A percentile compares a stretch with the other conserved stretches of the same genome.
Conservation (phyloP, 2,329 filamentous ascomycete genomes). For the Trichophyton verrucosum region DNA sequence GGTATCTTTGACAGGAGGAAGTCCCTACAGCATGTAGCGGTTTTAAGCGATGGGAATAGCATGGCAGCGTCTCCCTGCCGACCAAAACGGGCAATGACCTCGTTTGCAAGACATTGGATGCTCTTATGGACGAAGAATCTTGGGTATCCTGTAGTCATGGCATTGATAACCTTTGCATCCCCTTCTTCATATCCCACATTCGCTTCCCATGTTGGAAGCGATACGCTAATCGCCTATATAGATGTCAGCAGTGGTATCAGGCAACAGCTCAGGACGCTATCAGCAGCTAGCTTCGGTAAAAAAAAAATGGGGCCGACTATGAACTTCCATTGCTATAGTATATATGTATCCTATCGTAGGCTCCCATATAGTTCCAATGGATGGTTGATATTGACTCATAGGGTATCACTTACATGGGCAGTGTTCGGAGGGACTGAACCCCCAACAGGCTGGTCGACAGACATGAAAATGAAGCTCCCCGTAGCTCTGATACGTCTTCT, state of each 20-base stretch:
- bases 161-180: constrained; percentile 68
- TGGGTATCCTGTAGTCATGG: constrained; percentile 85
- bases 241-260: constrained; percentile 6
- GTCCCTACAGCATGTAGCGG: constrained; percentile 58
- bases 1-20: constrained; percentile 49
- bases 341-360: background rate
- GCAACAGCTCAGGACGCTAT: background rate
- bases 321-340: background rate
- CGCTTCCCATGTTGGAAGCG: constrained; percentile 79
- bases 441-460: constrained; percentile 37
- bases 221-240: constrained; percentile 83
- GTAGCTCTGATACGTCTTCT: background rate
- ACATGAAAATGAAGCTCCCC: constrained; percentile 18
- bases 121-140: constrained; percentile 85
- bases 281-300: background rate
- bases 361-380: background rate
- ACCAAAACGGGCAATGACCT: constrained; percentile 51
- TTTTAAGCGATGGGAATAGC: constrained; percentile 62
- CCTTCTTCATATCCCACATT: constrained; percentile 94
- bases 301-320: background rate
- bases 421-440: constrained; percentile 67
- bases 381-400: background rate
- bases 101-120: constrained; percentile 59
- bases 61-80: constrained; percentile 54
- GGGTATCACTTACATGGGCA: constrained; percentile 51